Percentiles rank a stretch among this genome's conserved stretches.
Evolutionary conservation across 2,329 filamentous ascomycete species (phyloP).

Genomic region (Monosporascus cannonballus): DNA sequence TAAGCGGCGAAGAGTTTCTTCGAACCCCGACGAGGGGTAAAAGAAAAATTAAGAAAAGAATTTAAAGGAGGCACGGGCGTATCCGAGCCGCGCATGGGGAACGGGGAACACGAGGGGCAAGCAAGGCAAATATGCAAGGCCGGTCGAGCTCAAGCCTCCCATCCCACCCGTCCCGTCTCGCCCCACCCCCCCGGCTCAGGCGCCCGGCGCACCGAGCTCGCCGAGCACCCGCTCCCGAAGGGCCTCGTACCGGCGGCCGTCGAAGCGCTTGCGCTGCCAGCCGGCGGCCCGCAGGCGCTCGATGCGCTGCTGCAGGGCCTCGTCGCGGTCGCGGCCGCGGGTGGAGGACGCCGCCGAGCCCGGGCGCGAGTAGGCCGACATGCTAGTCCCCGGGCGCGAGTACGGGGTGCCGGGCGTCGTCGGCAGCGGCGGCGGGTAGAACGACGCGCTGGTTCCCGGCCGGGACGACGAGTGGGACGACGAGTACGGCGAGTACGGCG

Average conservation of each 20-base stretch:
- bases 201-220: constrained; percentile 31
- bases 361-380: constrained; percentile 2
- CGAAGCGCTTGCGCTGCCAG: constrained; percentile 52
- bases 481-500: neutral
- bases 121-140: too few species aligned
- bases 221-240: constrained; percentile 45
- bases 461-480: neutral
- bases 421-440: constrained; percentile 1
- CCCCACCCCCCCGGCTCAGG: too few species aligned
- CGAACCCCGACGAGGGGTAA: neutral
- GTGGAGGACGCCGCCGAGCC: constrained; percentile 9
- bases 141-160: too few species aligned
- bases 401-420: neutral
- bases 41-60: neutral
- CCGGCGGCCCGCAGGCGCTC: constrained; percentile 47
- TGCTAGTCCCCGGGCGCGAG: neutral
- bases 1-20: too few species aligned
- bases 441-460: neutral
- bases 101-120: neutral
- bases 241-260: constrained; percentile 45
- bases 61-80: neutral
- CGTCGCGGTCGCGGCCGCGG: constrained; percentile 13
- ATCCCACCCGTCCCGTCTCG: too few species aligned
- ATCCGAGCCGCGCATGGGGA: neutral
- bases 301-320: constrained; percentile 41